Evolutionary conservation across 1,284 basidiomycete species (phyloP).

Genomic region (Kalmanozyma brasiliensis): DNA sequence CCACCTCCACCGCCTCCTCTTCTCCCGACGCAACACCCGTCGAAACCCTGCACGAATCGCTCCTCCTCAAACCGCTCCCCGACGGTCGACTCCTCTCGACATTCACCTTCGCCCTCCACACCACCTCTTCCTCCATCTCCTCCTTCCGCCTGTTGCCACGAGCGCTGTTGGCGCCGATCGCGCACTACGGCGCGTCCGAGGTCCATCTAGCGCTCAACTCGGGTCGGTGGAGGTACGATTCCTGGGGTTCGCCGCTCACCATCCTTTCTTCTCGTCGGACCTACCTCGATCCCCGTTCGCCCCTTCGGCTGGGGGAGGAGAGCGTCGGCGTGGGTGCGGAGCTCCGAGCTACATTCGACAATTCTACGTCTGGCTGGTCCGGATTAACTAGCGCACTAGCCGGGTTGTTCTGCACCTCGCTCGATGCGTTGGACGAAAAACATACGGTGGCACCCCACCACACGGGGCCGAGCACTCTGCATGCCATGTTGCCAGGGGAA

Average conservation of each 20-base stretch:
- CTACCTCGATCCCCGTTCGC: too few relatives aligned
- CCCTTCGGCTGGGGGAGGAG: too few relatives aligned
- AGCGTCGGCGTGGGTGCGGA: conserved; percentile 85
- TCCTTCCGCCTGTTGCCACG: conserved; percentile 77
- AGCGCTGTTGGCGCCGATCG: conserved; percentile 83
- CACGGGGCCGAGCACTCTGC: conserved; percentile 22
- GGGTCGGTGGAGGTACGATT: conserved; percentile 87
- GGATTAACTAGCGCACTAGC: conserved; percentile 87
- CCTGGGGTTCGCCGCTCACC: conserved; percentile 72
- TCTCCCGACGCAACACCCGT: neutral
- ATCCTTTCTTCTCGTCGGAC: too few relatives aligned
- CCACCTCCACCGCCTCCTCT: neutral
- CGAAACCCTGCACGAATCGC: conserved; percentile 72
- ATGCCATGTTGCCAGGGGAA: conserved; percentile 50
- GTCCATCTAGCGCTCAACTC: conserved; percentile 85
- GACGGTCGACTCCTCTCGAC: conserved; percentile 85
- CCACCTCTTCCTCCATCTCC: conserved; percentile 24
- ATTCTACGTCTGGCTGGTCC: conserved; percentile 76
- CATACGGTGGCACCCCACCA: conserved; percentile 42
- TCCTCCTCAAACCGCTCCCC: conserved; percentile 78
- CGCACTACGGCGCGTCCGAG: conserved; percentile 83
- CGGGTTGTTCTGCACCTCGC: conserved; percentile 91
- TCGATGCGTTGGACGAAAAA: conserved; percentile 71
- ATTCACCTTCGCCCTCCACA: conserved; percentile 72
- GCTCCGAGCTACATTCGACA: conserved; percentile 77